These are phyloP conservation scores for Penicillium concentricum DNA, from an alignment of 2,329 filamentous ascomycete genomes.

Conservation along the genomic window DNA sequence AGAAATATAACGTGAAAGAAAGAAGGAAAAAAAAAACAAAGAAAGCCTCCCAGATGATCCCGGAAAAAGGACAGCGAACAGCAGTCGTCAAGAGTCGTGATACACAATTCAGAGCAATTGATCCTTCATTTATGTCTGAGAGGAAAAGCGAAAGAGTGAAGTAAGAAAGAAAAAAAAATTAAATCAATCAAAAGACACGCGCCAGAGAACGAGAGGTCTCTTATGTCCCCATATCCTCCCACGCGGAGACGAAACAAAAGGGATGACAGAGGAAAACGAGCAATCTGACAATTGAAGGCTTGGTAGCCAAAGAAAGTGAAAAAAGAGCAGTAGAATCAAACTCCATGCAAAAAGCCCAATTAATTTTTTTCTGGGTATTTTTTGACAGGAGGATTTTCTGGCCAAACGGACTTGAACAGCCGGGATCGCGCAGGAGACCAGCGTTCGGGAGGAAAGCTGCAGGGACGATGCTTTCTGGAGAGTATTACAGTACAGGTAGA, in stretches of 20 bases:
- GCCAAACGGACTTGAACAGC: slow-evolving; percentile 22
- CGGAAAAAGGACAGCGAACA: slow-evolving; percentile 13
- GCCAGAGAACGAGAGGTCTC: slow-evolving; percentile 20
- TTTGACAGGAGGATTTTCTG: slow-evolving; percentile 17
- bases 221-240: slow-evolving; percentile 14
- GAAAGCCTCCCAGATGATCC: slow-evolving; percentile 32
- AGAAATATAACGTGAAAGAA: slow-evolving; percentile 13
- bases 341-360: slow-evolving; percentile 17
- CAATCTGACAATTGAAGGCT: slow-evolving; percentile 11
- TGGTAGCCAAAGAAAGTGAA: slow-evolving; percentile 23
- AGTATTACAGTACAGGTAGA: slow-evolving; percentile 13
- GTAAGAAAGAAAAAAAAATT: slow-evolving; percentile 14
- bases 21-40: slow-evolving; percentile 18
- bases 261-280: slow-evolving; percentile 9
- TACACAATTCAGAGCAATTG: slow-evolving; percentile 21
- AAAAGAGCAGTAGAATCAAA: slow-evolving; percentile 18
- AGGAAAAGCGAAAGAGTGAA: slow-evolving; percentile 13
- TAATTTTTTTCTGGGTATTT: background rate
- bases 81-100: slow-evolving; percentile 11
- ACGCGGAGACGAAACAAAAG: slow-evolving; percentile 12
- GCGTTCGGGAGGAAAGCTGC: slow-evolving; percentile 32
- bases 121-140: slow-evolving; percentile 10
- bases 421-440: slow-evolving; percentile 26
- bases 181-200: slow-evolving; percentile 17
- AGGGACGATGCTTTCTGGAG: slow-evolving; percentile 28